Evolutionary conservation across 1,284 basidiomycete genomes (phyloP).

Genomic region (Apiotrichum sp.): DNA sequence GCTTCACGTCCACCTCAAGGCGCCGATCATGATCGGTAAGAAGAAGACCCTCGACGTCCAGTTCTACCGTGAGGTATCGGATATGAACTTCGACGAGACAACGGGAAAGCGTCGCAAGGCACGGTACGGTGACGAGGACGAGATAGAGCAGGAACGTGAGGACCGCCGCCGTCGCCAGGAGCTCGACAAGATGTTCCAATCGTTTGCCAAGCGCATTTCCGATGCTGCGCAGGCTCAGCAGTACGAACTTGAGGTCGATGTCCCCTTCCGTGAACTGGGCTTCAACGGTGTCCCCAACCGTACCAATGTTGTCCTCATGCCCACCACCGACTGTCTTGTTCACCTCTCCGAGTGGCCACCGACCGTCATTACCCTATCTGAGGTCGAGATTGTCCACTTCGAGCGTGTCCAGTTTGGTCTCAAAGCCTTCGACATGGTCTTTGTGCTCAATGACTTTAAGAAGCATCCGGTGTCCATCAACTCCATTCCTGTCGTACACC

Average conservation of each 20-base stretch:
- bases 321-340: constrained; percentile 94
- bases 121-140: constrained; percentile 96
- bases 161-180: constrained; percentile 82
- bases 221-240: constrained; percentile 62
- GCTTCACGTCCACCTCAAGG: constrained; percentile 86
- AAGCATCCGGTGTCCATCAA: constrained; percentile 89
- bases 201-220: constrained; percentile 87
- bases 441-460: constrained; percentile 95
- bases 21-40: constrained; percentile 98
- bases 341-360: constrained; percentile 94
- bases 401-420: constrained; percentile 96
- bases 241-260: constrained; percentile 87
- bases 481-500: constrained; percentile 79
- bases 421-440: constrained; percentile 95
- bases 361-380: constrained; percentile 86
- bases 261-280: constrained; percentile 94
- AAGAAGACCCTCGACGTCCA: constrained; percentile 97
- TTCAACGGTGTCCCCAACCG: constrained; percentile 97
- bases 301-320: constrained; percentile 87
- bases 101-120: constrained; percentile 90
- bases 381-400: constrained; percentile 93
- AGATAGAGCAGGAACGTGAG: constrained; percentile 97
- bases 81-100: constrained; percentile 97
- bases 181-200: constrained; percentile 92
- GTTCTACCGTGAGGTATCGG: constrained; percentile 96